phyloP scores from a whole-genome alignment of 345 rosid species.

The Boechera retrofracta region DNA sequence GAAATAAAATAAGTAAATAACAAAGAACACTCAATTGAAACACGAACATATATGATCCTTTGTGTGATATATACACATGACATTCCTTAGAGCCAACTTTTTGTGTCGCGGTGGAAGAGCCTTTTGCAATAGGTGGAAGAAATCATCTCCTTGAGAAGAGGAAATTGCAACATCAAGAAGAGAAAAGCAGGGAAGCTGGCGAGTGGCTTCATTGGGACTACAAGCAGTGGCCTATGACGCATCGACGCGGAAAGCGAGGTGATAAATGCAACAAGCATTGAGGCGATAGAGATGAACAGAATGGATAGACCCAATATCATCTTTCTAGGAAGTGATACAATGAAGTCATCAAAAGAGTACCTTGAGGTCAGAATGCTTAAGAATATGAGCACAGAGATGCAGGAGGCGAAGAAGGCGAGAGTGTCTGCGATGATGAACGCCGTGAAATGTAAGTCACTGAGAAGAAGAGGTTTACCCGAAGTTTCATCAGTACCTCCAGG shows the following conservation, averaged over 20 bases:
- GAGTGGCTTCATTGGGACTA: neutral
- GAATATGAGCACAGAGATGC: conserved; percentile 52
- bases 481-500: conserved; percentile 49
- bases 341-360: conserved; percentile 51
- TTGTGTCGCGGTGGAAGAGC: neutral
- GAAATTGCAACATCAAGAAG: conserved; percentile 17
- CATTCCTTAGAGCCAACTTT: neutral
- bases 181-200: neutral
- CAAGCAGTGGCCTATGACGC: neutral
- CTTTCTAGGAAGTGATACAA: conserved; percentile 45
- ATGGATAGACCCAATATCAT: conserved; percentile 46
- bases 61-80: no score
- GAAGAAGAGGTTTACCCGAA: conserved; percentile 42
- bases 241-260: conserved; percentile 45
- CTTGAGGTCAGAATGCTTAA: conserved; percentile 52
- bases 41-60: neutral
- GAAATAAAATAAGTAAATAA: neutral
- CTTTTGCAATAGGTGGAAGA: conserved; percentile 20
- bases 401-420: conserved; percentile 46
- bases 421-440: conserved; percentile 42
- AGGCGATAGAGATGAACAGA: conserved; percentile 46
- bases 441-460: conserved; percentile 16
- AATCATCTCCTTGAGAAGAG: conserved; percentile 35
- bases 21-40: neutral
- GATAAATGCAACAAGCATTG: conserved; percentile 53